Percentiles rank a stretch among this genome's conserved stretches.
Conservation (phyloP, 2,329 filamentous ascomycete species). For the Aspergillus terreus region DNA sequence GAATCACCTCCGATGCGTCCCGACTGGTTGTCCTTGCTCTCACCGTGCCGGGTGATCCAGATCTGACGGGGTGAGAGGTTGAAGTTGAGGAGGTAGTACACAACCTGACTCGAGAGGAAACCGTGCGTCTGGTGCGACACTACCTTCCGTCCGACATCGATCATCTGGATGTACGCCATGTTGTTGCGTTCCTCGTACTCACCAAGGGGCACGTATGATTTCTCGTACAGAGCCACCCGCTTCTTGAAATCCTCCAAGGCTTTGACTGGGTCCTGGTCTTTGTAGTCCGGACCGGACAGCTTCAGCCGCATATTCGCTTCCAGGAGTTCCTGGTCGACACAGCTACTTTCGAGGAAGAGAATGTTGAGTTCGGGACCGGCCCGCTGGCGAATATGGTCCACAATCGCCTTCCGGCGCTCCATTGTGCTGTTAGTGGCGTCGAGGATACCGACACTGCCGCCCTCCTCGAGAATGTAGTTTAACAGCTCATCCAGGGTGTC, state of each 20-base stretch:
- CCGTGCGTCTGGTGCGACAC: constrained; percentile 86
- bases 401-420: constrained; percentile 75
- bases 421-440: constrained; percentile 97
- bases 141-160: constrained; percentile 93
- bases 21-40: constrained; percentile 80
- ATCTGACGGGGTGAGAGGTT: constrained; percentile 94
- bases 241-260: constrained; percentile 89
- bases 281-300: constrained; percentile 92
- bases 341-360: constrained; percentile 92
- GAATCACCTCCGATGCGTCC: constrained; percentile 93
- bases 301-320: constrained; percentile 98
- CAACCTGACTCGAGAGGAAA: constrained; percentile 87
- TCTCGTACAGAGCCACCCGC: constrained; percentile 88
- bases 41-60: constrained; percentile 95
- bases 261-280: constrained; percentile 80
- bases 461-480: constrained; percentile 77
- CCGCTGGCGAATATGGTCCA: constrained; percentile 74
- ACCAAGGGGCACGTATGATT: constrained; percentile 86
- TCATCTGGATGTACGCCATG: constrained; percentile 96
- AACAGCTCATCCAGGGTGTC: constrained; percentile 89
- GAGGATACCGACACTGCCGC: constrained; percentile 88
- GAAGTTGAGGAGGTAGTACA: constrained; percentile 94
- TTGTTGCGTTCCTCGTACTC: constrained; percentile 86
- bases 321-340: constrained; percentile 75
- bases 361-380: constrained; percentile 85